Evolutionary conservation across 768 basidiomycete species (phyloP).

Genomic region (Psilocybe cyanescens): DNA sequence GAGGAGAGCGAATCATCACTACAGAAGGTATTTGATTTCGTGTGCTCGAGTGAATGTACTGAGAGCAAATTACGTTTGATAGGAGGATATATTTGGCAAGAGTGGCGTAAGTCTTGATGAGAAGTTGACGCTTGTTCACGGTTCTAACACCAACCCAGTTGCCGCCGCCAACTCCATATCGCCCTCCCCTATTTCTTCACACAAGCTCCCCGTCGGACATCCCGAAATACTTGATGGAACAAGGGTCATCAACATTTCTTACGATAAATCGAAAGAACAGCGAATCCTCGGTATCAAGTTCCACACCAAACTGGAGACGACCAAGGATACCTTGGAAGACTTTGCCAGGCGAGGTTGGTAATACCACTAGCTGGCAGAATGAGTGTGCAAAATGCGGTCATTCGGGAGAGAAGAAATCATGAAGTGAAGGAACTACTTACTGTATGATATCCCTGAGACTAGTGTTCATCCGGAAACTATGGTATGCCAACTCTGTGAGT

Average conservation of each 20-base stretch:
- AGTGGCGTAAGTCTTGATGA: conserved; percentile 33
- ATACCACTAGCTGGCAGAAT: too few species aligned
- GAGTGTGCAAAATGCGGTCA: too few species aligned
- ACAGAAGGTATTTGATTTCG: conserved; percentile 30
- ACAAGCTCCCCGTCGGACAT: conserved; percentile 27
- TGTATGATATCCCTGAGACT: too few species aligned
- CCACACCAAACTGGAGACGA: conserved; percentile 24
- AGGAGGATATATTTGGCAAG: conserved; percentile 36
- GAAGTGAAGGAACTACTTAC: too few species aligned
- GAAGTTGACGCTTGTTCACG: background rate
- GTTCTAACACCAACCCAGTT: conserved; percentile 21
- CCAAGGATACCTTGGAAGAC: conserved; percentile 33
- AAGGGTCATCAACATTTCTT: conserved; percentile 22
- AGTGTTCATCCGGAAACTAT: too few species aligned
- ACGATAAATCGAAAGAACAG: conserved; percentile 31
- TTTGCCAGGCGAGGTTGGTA: conserved; percentile 39
- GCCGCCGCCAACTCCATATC: conserved; percentile 33
- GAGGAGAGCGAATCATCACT: conserved; percentile 59
- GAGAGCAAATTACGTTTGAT: background rate
- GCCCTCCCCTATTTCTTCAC: conserved; percentile 27
- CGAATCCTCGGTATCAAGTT: conserved; percentile 35
- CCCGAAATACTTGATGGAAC: conserved; percentile 26
- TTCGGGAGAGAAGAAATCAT: too few species aligned
- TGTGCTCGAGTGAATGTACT: background rate
- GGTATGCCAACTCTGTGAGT: too few species aligned